Base-by-base conservation (phyloP, 495 filamentous ascomycete species). In the Tuber calosporum region DNA sequence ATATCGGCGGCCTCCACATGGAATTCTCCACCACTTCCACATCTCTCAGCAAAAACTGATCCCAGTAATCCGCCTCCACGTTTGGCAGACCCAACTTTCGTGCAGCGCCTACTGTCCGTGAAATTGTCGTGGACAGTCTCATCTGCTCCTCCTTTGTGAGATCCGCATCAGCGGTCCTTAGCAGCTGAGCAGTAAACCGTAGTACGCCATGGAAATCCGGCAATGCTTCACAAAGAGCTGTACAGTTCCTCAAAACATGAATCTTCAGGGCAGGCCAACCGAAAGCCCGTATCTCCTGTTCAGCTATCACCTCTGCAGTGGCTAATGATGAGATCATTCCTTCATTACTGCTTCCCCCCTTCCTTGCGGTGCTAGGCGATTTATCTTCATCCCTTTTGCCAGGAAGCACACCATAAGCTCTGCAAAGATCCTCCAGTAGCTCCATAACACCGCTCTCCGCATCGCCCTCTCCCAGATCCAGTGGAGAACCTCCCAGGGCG, bases 121-220 rank as follows among this genome's bases (percentile, higher is more conserved):
- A 88, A 71, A 98, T 93, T 72, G 93, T 97, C 43, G 90, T 90
- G 34, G 88, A 84, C 36, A 97, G 84, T 53, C 90, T 89, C 38
- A 91, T 83, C 81, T 99, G 95, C 75, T 97, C 95, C 73, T 98
- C 95, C 69, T 87, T 87, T 9, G 87, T 84, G 45, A 98, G 89
- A 53, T 93, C 87, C 76, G 90, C 92, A 37, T 93, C 92, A 36
- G 91, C 91, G 11, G 91, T 92, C 67, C 91, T 87, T 66, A 99
- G 84, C 1, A 97, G 83, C 77, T 96, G 89, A 73, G 92, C 89
- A 2, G 92, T 95, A 81, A 93, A 96, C 66, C 88, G 88, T 43
- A 98, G 83, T 30, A 97, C 92, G 13, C 93, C 95, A 68, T 90
- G 86, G 82, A 97, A 95, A 78, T 97, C 93, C 2, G 95, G 94